These are phyloP conservation scores for Huiozyma sinensis DNA, from an alignment of 805 yeast species.

Conservation along the genomic window DNA sequence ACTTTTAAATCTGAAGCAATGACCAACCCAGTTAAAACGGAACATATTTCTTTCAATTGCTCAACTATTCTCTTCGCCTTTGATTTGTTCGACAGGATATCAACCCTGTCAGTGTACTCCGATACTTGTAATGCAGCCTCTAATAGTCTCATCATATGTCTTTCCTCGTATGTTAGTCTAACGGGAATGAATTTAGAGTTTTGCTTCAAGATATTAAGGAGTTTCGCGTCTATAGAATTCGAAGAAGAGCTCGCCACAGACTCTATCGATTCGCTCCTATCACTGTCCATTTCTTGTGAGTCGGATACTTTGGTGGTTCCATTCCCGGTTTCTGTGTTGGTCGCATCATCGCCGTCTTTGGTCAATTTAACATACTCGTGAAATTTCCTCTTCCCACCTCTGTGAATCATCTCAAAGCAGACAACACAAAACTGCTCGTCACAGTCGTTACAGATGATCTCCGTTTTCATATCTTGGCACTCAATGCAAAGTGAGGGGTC, in stretches of 20 bases:
- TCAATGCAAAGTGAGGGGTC: constrained; percentile 48
- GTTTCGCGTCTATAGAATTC: constrained; percentile 19
- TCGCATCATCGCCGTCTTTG: constrained; percentile 10
- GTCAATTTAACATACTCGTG: constrained; percentile 31
- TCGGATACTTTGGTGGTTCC: constrained; percentile 9
- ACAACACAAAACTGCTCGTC: constrained; percentile 60
- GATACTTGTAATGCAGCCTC: constrained; percentile 73
- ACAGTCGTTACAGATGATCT: constrained; percentile 50
- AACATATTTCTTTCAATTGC: constrained; percentile 66
- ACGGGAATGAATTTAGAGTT: constrained; percentile 53
- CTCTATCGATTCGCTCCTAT: neutral
- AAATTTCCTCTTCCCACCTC: constrained; percentile 49
- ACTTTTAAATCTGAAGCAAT: constrained; percentile 66
- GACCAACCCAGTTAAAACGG: constrained; percentile 66
- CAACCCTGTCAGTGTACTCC: constrained; percentile 73
- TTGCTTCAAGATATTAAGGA: constrained; percentile 32
- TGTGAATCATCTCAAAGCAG: constrained; percentile 57
- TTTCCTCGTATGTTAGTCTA: constrained; percentile 56
- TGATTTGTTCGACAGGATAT: constrained; percentile 53
- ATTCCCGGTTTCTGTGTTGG: constrained; percentile 16
- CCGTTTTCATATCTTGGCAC: constrained; percentile 64
- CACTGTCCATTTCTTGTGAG: neutral
- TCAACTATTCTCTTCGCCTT: constrained; percentile 61
- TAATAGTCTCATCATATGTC: constrained; percentile 52
- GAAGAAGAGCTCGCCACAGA: neutral